phyloP scores from a whole-genome alignment of 805 yeast genomes.

The Saturnispora ahearnii region DNA sequence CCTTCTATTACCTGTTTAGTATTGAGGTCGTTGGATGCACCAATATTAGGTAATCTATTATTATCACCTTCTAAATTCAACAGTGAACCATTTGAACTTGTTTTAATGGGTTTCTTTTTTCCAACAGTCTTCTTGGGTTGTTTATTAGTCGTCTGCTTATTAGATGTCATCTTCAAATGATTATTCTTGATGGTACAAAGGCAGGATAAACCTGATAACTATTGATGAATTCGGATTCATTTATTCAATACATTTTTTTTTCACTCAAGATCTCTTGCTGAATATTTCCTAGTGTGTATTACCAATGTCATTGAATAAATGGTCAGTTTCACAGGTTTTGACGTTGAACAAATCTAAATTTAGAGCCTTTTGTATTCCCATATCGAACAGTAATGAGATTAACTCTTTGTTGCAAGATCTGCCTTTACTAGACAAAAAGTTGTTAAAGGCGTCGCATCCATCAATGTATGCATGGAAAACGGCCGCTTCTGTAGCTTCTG shows the following conservation, averaged over 20 bases:
- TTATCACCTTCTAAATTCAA: background rate
- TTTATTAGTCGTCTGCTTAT: background rate
- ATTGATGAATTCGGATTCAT: too few species aligned
- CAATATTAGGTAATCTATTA: background rate
- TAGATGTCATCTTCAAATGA: background rate
- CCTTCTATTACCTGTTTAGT: background rate
- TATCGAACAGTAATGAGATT: slow-evolving; percentile 36
- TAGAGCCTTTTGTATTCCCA: slow-evolving; percentile 47
- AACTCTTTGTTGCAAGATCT: slow-evolving; percentile 35
- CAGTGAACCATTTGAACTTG: background rate
- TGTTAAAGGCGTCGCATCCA: slow-evolving; percentile 59
- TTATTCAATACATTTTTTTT: background rate
- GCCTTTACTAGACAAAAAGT: slow-evolving; percentile 34
- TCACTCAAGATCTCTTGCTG: background rate
- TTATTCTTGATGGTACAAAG: background rate
- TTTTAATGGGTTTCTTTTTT: background rate
- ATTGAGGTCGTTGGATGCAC: background rate
- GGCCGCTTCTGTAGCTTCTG: background rate
- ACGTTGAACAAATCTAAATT: slow-evolving; percentile 54
- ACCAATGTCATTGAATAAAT: slow-evolving; percentile 13
- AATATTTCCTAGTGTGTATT: background rate
- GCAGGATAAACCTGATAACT: too few species aligned
- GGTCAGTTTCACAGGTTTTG: slow-evolving; percentile 35
- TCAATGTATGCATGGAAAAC: slow-evolving; percentile 70
- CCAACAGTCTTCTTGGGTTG: background rate